Conservation (phyloP, 805 yeast genomes). For the Starmerella apicola region DNA sequence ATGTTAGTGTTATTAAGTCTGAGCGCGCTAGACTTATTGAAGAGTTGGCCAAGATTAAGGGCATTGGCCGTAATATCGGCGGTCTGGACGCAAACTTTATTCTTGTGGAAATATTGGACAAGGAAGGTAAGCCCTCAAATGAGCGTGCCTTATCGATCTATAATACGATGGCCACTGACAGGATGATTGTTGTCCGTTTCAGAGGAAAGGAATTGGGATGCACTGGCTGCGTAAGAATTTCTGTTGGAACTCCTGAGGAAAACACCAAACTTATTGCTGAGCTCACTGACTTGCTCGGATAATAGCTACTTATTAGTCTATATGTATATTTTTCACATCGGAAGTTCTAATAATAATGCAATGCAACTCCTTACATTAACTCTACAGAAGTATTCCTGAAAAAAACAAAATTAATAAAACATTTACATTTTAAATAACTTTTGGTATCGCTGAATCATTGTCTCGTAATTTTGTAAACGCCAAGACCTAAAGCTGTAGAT, state of each 20-base stretch:
- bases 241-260: constrained; percentile 75
- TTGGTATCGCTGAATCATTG: no score
- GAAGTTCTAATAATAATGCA: not conserved
- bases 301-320: not conserved
- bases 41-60: constrained; percentile 43
- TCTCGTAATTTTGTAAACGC: constrained; percentile 10
- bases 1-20: constrained; percentile 37
- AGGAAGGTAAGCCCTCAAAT: constrained; percentile 52
- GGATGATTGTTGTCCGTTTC: constrained; percentile 75
- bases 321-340: not conserved
- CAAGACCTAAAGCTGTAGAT: no score
- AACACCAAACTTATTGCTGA: constrained; percentile 45
- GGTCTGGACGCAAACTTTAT: constrained; percentile 81
- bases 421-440: no score
- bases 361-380: no score
- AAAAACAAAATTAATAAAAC: no score
- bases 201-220: constrained; percentile 89
- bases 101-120: constrained; percentile 56
- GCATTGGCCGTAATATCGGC: constrained; percentile 67
- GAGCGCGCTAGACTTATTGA: constrained; percentile 47
- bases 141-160: constrained; percentile 56
- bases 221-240: constrained; percentile 71
- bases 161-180: constrained; percentile 52
- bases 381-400: no score
- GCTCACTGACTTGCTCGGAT: constrained; percentile 24